Conservation (phyloP, 176 grass and related monocot genomes). For the Eremochloa ophiuroides region DNA sequence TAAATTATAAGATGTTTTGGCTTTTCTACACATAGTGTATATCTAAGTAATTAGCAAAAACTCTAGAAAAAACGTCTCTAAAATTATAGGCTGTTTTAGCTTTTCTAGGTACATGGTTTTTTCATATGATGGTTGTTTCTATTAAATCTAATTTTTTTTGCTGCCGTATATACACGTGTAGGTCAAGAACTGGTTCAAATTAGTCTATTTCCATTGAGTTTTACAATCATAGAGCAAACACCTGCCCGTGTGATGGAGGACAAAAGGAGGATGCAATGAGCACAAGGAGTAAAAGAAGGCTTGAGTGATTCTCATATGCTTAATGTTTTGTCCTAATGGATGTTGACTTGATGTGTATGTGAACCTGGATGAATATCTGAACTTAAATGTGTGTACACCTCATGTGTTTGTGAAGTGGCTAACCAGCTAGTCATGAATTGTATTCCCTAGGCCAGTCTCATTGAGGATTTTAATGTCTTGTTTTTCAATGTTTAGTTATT, state of each 20-base stretch:
- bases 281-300: not conserved
- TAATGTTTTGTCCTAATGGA: not conserved
- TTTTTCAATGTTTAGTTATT: not conserved
- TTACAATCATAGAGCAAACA: not conserved
- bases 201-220: not conserved
- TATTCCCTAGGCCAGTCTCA: too few species aligned
- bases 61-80: too few species aligned
- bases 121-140: not conserved
- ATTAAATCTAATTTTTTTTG: not conserved
- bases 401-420: not conserved
- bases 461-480: not conserved
- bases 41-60: too few species aligned
- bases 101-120: not conserved
- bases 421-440: too few species aligned
- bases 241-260: not conserved
- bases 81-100: too few species aligned
- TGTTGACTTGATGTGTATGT: not conserved
- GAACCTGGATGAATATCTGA: not conserved
- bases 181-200: not conserved
- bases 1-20: too few species aligned
- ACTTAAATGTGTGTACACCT: not conserved
- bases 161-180: not conserved
- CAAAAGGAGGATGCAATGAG: not conserved
- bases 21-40: too few species aligned
- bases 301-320: not conserved